Base-by-base conservation (phyloP, 2,329 filamentous ascomycete genomes). In the Paecilomyces sp. region DNA sequence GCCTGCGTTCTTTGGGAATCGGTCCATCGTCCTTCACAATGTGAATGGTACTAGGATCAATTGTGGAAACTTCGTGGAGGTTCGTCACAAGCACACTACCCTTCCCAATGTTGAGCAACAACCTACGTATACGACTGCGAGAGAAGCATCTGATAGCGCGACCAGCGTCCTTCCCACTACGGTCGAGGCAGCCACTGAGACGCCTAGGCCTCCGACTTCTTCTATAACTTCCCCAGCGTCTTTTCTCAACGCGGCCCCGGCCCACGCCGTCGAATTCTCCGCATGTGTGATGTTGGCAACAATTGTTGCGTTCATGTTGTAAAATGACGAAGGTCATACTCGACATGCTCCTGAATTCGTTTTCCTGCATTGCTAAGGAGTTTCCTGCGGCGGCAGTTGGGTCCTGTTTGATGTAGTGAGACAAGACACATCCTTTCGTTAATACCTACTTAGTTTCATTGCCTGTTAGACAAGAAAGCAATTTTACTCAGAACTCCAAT, bases 41-140 rank as follows among this genome's bases (percentile, higher is more conserved):
- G 70, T 76, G 56, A 82, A 85, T 71, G 78, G 77, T 63, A 82
- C 79, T 7, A 79, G 81, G 62, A 75, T 85, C 65, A 79, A 80
- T 31, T 86, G 84, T 73, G 83, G 80, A 60, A 85, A 85, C 71
- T 85, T 85, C 73, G 63, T 59, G 55, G n/a, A 56, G 53, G 25
- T 55, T 62, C 33, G 80, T 50, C 15, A 25, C 30, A 18, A 55
- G 31, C 24, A 36, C 31, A 22, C 13, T 28, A n/a, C 51, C 51
- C 22, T 22, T 7, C 51, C 28, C n/a, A 12, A 30, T 53, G 8
- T 24, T 30, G 6, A 15, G 22, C 22, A 18, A 47, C 22, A 25
- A 53, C 51, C 51, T 22, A 30, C 51, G 4, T 30, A 53, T 15
- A 47, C 41, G n/a, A 47, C 41, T 47, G 41, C 41, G n/a, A 25